These are phyloP conservation scores for Posidonia oceanica DNA, from an alignment of 116 monocot species.

Conservation along the genomic window DNA sequence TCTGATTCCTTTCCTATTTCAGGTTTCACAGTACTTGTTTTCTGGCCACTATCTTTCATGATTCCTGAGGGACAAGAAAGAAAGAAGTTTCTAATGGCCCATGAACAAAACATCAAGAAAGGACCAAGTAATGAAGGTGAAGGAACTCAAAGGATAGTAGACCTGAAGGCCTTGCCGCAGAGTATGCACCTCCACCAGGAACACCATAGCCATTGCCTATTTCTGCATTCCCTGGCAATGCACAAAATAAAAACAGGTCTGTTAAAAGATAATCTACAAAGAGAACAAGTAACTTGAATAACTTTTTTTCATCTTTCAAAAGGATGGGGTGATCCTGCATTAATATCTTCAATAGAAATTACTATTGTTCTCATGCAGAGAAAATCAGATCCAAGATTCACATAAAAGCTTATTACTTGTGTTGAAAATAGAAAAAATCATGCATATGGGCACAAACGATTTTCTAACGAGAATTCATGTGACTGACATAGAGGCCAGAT, in stretches of 20 bases:
- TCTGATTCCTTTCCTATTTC: conserved; percentile 20
- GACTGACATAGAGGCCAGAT: no score
- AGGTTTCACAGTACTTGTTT: neutral
- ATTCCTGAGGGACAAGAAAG: conserved; percentile 13
- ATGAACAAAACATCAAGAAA: no score
- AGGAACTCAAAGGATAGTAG: conserved; percentile 25
- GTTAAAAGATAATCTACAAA: neutral
- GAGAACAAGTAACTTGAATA: neutral
- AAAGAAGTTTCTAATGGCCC: no score
- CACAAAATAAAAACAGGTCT: neutral
- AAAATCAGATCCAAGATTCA: no score
- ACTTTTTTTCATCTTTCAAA: neutral
- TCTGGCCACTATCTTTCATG: conserved; percentile 22
- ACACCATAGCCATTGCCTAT: conserved; percentile 99
- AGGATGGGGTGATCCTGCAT: neutral
- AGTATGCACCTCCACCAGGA: conserved; percentile 93
- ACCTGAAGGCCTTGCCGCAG: conserved; percentile 22
- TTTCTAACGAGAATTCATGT: no score
- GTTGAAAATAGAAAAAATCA: no score
- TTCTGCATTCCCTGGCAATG: conserved; percentile 57
- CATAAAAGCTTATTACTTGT: no score
- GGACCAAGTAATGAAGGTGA: neutral
- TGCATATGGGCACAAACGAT: no score
- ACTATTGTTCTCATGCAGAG: no score
- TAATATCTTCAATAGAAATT: no score